These are phyloP conservation scores for Eucalyptus curtisii DNA, from an alignment of 345 rosid genomes.

Conservation along the genomic window DNA sequence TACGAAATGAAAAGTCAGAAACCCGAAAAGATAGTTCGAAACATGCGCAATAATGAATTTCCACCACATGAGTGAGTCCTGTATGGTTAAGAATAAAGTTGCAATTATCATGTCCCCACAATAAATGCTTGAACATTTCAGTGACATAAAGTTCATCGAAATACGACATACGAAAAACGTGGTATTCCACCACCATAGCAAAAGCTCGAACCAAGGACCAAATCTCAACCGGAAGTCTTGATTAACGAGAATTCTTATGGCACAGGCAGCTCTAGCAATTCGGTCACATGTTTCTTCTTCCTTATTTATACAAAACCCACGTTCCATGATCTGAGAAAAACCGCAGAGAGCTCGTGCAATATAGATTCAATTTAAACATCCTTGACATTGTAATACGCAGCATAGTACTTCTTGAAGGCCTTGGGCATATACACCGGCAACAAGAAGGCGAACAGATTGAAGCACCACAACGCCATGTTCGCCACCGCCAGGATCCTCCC, in stretches of 20 bases:
- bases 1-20: neutral
- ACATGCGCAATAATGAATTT: neutral
- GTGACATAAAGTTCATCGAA: neutral
- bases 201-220: neutral
- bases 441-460: conserved; percentile 77
- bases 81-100: neutral
- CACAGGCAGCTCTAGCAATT: neutral
- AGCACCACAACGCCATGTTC: conserved; percentile 73
- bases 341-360: neutral
- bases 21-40: neutral
- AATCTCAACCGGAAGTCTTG: neutral
- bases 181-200: neutral
- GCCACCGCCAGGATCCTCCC: conserved; percentile 61
- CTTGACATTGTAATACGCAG: neutral
- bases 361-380: neutral
- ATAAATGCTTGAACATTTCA: neutral
- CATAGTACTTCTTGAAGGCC: conserved; percentile 62
- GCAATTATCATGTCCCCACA: neutral
- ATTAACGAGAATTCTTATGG: neutral
- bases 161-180: neutral
- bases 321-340: neutral
- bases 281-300: neutral
- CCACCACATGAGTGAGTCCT: neutral
- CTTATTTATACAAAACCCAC: neutral
- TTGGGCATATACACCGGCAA: conserved; percentile 73